Base-by-base conservation (phyloP, 768 basidiomycete genomes). In the Xanthoconium purpureum region DNA sequence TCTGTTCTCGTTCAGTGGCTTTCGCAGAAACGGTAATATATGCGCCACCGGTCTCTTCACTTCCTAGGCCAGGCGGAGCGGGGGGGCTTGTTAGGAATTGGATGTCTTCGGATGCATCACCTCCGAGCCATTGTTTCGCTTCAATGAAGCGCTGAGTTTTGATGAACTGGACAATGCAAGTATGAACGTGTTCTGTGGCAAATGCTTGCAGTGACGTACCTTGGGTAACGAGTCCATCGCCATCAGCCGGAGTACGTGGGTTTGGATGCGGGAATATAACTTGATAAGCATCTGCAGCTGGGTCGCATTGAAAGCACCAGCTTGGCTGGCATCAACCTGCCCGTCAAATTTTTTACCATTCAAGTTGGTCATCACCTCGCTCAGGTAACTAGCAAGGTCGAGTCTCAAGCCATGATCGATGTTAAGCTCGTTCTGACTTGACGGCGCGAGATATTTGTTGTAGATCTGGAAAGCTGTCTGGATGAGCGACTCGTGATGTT, bases 171-270 rank as follows among this genome's bases (percentile, higher is more conserved):
- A 47, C 14, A 53, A 39, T 37, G 20, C 52, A 14, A 36, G 18
- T 11, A 57, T 56, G 46, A 56, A 46, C 15, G 58, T 59, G 59
- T 56, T 54, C 39, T 54, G 37, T 8, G 17, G 28, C 42, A 50
- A 42, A 47, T 28, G 52, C 45, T 39, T 45, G 40, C 24, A 52
- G 18, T 28, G 35, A 65, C 78, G 30, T 64, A 91, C 91, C 81
- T 96, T 96, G 14, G 97, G 97, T n/a, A 99, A 89, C 8, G 96
- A 98, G 72, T 99, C 97, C 54, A 95, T 96, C 17, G 97, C 94
- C 91, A 99, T 96, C 64, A 99, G 70, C 46, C 96, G 84, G 79
- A 98, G 98, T 61, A 98, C 94, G 66, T 98, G 95, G 20, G 81
- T 88, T 74, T 98, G 97, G 53, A 99, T 99, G 54, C 95, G 85